Conservation (phyloP, 2,329 filamentous ascomycete genomes). For the Phaeophleospora eucalypticola region DNA sequence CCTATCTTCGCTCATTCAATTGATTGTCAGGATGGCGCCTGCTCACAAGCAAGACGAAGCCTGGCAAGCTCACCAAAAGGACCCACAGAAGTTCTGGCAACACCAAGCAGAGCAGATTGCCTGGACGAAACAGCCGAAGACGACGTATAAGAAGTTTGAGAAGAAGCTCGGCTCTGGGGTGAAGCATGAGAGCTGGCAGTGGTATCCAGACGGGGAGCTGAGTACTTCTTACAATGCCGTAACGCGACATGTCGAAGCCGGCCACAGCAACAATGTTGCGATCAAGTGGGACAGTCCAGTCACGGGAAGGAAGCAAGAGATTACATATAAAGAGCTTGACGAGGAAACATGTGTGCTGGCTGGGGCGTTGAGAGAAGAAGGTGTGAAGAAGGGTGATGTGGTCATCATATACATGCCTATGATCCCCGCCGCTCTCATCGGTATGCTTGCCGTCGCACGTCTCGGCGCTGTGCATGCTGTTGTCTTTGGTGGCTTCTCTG, state of each 20-base stretch:
- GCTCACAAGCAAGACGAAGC: slow-evolving; percentile 35
- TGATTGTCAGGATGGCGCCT: not conserved
- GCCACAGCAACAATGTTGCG: slow-evolving; percentile 68
- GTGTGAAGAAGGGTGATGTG: slow-evolving; percentile 77
- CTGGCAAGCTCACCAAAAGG: slow-evolving; percentile 31
- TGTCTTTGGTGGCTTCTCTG: slow-evolving; percentile 89
- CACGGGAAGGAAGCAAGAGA: slow-evolving; percentile 64
- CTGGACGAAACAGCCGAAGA: slow-evolving; percentile 74
- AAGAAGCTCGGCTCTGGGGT: slow-evolving; percentile 61
- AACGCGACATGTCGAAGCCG: slow-evolving; percentile 78
- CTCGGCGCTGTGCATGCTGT: slow-evolving; percentile 86
- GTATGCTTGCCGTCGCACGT: slow-evolving; percentile 74
- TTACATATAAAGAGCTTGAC: slow-evolving; percentile 72
- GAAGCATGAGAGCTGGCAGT: slow-evolving; percentile 75
- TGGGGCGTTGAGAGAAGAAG: slow-evolving; percentile 75
- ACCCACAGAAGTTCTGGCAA: slow-evolving; percentile 36
- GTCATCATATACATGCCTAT: slow-evolving; percentile 96
- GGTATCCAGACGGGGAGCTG: slow-evolving; percentile 86
- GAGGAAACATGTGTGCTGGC: slow-evolving; percentile 78
- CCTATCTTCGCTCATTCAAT: no score
- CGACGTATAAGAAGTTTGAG: slow-evolving; percentile 55
- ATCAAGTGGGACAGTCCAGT: slow-evolving; percentile 89
- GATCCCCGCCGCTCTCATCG: slow-evolving; percentile 85
- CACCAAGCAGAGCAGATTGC: slow-evolving; percentile 61
- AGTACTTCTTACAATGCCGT: slow-evolving; percentile 82